These are phyloP conservation scores for Mycena vulgaris DNA, from an alignment of 768 basidiomycete genomes.

Conservation along the genomic window DNA sequence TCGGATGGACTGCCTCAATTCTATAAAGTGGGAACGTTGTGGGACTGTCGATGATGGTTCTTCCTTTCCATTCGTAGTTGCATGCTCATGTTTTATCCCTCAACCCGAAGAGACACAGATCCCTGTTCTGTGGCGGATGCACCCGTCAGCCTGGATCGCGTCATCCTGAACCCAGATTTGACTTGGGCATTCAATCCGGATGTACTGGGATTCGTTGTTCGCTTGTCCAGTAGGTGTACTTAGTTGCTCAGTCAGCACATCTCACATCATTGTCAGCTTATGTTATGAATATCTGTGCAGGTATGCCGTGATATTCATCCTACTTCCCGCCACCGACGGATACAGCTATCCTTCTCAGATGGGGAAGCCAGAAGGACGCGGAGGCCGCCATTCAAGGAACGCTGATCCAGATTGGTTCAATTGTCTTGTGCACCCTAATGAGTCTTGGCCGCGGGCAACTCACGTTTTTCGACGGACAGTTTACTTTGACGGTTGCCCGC, in stretches of 20 bases:
- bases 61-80: too few species aligned
- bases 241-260: too few species aligned
- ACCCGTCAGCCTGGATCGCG: too few species aligned
- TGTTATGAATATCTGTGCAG: conserved; percentile 4
- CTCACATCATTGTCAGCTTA: neutral
- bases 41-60: too few species aligned
- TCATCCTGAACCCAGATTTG: too few species aligned
- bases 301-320: neutral
- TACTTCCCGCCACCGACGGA: neutral
- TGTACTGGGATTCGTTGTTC: neutral
- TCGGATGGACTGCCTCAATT: too few species aligned
- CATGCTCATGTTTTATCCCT: too few species aligned
- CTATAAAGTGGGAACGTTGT: too few species aligned
- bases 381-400: neutral
- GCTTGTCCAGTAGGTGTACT: neutral
- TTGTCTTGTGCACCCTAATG: neutral
- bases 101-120: too few species aligned
- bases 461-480: conserved; percentile 3
- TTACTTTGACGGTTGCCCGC: neutral
- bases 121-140: too few species aligned
- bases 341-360: neutral
- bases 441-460: neutral
- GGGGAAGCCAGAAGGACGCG: neutral
- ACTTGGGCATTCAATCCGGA: conserved; percentile 10
- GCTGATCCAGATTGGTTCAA: neutral